Evolutionary conservation across 2,329 filamentous ascomycete genomes (phyloP).

Genomic region (Raffaelea arxii): DNA sequence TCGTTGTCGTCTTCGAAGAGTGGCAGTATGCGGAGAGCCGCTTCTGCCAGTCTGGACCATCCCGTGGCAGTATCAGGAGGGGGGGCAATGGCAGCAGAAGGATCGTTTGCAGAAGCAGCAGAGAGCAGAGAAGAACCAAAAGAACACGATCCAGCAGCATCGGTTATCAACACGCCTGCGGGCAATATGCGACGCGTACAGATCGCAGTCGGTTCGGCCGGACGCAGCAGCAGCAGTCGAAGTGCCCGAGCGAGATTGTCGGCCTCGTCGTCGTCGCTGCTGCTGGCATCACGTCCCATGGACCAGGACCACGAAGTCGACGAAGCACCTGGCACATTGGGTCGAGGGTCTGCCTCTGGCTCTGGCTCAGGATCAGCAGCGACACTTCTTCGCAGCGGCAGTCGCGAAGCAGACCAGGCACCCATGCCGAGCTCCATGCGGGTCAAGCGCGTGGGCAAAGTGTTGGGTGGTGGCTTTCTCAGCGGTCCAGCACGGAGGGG

Average conservation of each 20-base stretch:
- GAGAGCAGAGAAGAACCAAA: neutral
- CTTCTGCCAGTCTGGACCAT: slow-evolving; percentile 10
- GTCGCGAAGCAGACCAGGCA: slow-evolving; percentile 17
- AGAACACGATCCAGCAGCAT: slow-evolving; percentile 11
- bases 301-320: slow-evolving; percentile 32
- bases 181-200: slow-evolving; percentile 44
- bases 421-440: slow-evolving; percentile 66
- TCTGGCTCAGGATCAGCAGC: slow-evolving; percentile 37
- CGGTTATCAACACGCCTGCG: slow-evolving; percentile 42
- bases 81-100: too few species aligned
- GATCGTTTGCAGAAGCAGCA: neutral
- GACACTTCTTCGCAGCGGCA: slow-evolving; percentile 13
- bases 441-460: slow-evolving; percentile 65
- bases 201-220: slow-evolving; percentile 42
- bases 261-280: slow-evolving; percentile 26
- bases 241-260: slow-evolving; percentile 19
- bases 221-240: slow-evolving; percentile 13
- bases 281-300: slow-evolving; percentile 15
- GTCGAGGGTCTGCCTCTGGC: slow-evolving; percentile 30
- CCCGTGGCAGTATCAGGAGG: too few species aligned
- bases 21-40: slow-evolving; percentile 8
- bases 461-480: slow-evolving; percentile 62
- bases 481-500: slow-evolving; percentile 73
- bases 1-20: slow-evolving; percentile 31
- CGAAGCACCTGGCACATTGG: slow-evolving; percentile 40